Percentiles rank a stretch among this genome's conserved stretches.
Conservation (phyloP, 2,329 filamentous ascomycete genomes). For the Truncatella angustata region DNA sequence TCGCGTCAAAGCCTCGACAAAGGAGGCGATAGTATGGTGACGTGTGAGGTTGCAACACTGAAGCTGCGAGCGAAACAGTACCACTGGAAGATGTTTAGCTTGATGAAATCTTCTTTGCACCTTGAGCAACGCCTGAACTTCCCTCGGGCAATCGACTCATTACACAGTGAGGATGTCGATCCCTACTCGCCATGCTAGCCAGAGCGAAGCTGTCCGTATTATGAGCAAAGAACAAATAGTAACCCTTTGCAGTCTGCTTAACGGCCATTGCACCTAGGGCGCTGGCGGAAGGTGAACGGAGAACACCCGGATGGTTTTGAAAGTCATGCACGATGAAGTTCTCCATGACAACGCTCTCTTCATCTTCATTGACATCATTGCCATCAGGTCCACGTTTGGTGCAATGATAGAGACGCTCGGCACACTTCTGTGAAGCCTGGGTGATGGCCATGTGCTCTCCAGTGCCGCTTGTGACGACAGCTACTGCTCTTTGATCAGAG, state of each 20-base stretch:
- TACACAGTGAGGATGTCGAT: conserved; percentile 72
- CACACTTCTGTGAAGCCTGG: conserved; percentile 83
- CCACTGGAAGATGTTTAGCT: not conserved
- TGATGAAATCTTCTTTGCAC: conserved; percentile 48
- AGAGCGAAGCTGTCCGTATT: conserved; percentile 90
- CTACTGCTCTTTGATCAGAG: conserved; percentile 64
- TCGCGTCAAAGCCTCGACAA: too few relatives aligned
- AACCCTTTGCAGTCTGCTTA: conserved; percentile 75
- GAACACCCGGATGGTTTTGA: conserved; percentile 85
- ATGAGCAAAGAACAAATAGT: conserved; percentile 90
- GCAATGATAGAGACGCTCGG: conserved; percentile 76
- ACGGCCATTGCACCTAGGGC: conserved; percentile 90
- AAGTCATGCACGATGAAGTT: conserved; percentile 86
- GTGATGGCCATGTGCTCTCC: conserved; percentile 98
- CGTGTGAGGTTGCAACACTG: not conserved
- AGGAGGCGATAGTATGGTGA: not conserved
- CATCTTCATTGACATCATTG: conserved; percentile 62
- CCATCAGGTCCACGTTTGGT: conserved; percentile 61
- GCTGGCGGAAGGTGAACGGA: conserved; percentile 73
- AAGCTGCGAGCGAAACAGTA: too few relatives aligned
- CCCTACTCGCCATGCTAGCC: conserved; percentile 81
- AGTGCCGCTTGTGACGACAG: conserved; percentile 87
- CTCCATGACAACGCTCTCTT: conserved; percentile 73
- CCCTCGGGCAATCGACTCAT: conserved; percentile 74
- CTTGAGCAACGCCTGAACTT: conserved; percentile 49